These are phyloP conservation scores for Nicotiana benthamiana DNA, from an alignment of 257 asterid genomes.

Conservation along the genomic window DNA sequence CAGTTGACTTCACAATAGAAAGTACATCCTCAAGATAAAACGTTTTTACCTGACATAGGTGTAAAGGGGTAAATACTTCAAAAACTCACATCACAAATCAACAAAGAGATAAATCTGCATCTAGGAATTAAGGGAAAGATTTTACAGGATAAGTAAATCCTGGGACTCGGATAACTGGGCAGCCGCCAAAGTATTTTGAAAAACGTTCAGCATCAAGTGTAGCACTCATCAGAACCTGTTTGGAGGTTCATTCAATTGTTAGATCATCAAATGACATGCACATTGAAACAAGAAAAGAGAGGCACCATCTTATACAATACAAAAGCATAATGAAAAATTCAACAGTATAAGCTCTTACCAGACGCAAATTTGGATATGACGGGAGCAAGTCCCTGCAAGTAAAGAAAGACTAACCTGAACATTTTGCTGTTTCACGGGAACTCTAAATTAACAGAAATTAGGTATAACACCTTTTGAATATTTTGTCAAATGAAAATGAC, in stretches of 20 bases:
- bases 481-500: not conserved
- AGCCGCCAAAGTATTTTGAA: constrained; percentile 79
- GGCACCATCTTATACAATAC: not conserved
- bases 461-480: not conserved
- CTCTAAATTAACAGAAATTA: not conserved
- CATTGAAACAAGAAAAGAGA: not conserved
- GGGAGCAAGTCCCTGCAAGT: constrained; percentile 82
- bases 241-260: constrained; percentile 1
- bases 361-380: constrained; percentile 64
- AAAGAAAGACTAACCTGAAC: constrained; percentile 7
- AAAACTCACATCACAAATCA: constrained; percentile 9
- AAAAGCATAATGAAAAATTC: constrained; percentile 1
- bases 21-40: constrained; percentile 86
- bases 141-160: constrained; percentile 91
- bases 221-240: constrained; percentile 94
- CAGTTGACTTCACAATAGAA: constrained; percentile 41
- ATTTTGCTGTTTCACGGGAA: not conserved
- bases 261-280: not conserved
- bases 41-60: constrained; percentile 50
- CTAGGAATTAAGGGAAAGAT: constrained; percentile 3
- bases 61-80: not conserved
- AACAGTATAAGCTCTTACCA: constrained; percentile 45
- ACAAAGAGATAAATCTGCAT: constrained; percentile 7
- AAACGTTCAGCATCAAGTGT: constrained; percentile 87
- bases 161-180: constrained; percentile 84